These are phyloP conservation scores for Juncus inflexus DNA, from an alignment of 176 grass and related monocot genomes.

Conservation along the genomic window DNA sequence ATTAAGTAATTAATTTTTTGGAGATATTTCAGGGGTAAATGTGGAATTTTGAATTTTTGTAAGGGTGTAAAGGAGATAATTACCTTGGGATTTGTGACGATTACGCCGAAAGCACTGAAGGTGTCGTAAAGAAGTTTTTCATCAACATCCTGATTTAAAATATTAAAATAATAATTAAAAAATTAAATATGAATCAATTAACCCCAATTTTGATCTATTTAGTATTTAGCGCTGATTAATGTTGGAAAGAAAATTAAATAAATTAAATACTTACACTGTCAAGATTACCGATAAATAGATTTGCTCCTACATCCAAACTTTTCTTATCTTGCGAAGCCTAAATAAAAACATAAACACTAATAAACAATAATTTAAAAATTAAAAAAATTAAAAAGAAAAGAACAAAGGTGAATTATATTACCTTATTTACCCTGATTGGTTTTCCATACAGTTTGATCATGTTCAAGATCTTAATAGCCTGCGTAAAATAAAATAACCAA, in stretches of 20 bases:
- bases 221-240: not conserved
- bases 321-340: slow-evolving; percentile 99
- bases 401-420: slow-evolving; percentile 11
- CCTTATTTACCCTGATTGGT: slow-evolving; percentile 98
- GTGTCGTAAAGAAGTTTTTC: slow-evolving; percentile 99
- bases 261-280: slow-evolving; percentile 56
- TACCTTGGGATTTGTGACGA: slow-evolving; percentile 98
- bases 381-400: slow-evolving; percentile 5
- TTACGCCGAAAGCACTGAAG: slow-evolving; percentile 98
- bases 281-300: slow-evolving; percentile 99
- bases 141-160: slow-evolving; percentile 72
- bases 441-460: slow-evolving; percentile 99
- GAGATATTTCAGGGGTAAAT: slow-evolving; percentile 13
- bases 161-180: slow-evolving; percentile 6
- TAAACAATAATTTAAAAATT: slow-evolving; percentile 27
- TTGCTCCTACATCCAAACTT: slow-evolving; percentile 93
- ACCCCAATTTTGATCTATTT: not conserved
- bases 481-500: slow-evolving; percentile 20
- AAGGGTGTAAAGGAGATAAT: slow-evolving; percentile 15
- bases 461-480: slow-evolving; percentile 99
- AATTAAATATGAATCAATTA: not conserved
- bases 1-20: slow-evolving; percentile 1
- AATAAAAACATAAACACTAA: slow-evolving; percentile 30
- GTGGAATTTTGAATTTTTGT: not conserved
- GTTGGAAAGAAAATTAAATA: slow-evolving; percentile 18